Conservation (phyloP, 2,329 filamentous ascomycete genomes). For the Aspergillus pseudoterreus region DNA sequence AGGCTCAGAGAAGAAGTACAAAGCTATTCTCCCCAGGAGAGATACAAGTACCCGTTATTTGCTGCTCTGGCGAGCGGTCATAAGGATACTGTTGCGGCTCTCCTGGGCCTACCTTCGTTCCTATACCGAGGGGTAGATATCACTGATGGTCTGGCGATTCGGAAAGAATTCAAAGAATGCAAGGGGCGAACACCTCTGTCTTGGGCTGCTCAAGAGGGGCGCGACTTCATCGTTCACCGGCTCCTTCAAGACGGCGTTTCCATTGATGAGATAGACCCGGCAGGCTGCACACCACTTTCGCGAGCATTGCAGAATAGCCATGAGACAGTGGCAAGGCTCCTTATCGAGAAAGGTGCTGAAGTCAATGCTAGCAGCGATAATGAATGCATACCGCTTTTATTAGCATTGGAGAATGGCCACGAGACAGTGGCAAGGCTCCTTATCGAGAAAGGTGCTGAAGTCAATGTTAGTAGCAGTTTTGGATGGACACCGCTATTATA, state of each 20-base stretch:
- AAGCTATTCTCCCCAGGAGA: slow-evolving; percentile 7
- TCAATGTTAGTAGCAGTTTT: not conserved
- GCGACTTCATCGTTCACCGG: not conserved
- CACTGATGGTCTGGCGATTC: not conserved
- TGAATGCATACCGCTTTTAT: not conserved
- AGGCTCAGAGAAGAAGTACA: slow-evolving; percentile 1
- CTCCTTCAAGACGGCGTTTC: not conserved
- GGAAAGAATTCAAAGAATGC: too few species aligned
- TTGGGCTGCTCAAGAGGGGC: not conserved
- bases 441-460: slow-evolving; percentile 6
- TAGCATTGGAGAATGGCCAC: not conserved
- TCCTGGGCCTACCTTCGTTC: slow-evolving; percentile 3
- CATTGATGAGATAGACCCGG: not conserved
- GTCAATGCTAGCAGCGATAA: not conserved
- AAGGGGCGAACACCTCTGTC: not conserved
- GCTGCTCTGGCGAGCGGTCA: slow-evolving; percentile 13
- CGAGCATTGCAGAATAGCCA: not conserved
- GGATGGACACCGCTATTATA: slow-evolving; percentile 3
- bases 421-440: slow-evolving; percentile 5
- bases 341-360: not conserved
- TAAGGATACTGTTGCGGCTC: slow-evolving; percentile 6
- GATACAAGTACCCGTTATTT: slow-evolving; percentile 16
- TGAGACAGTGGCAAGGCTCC: not conserved
- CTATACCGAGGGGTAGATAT: slow-evolving; percentile 1
- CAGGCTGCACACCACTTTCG: not conserved